Conservation (phyloP, 805 yeast species). For the Candida insectorum region DNA sequence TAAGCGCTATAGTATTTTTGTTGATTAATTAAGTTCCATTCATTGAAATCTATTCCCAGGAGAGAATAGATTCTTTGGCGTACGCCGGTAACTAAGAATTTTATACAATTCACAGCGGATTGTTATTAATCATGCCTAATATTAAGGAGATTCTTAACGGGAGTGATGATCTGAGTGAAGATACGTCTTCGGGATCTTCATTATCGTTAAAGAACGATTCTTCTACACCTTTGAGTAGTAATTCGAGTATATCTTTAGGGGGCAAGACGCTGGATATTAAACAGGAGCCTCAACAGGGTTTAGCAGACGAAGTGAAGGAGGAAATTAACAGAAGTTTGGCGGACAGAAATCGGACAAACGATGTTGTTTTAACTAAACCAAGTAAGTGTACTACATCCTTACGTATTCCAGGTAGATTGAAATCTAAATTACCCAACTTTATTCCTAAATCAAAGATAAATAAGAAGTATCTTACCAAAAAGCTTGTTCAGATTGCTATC, state of each 20-base stretch:
- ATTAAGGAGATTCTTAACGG: slow-evolving; percentile 5
- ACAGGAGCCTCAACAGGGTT: slow-evolving; percentile 6
- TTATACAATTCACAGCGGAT: too few relatives aligned
- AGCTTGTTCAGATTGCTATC: slow-evolving; percentile 28
- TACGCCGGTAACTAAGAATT: too few relatives aligned
- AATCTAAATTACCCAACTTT: slow-evolving; percentile 1
- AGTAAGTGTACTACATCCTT: too few relatives aligned
- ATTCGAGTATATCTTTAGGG: not conserved
- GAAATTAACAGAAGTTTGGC: slow-evolving; percentile 6
- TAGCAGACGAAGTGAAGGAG: slow-evolving; percentile 9
- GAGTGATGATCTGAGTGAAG: slow-evolving; percentile 9
- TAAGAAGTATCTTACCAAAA: slow-evolving; percentile 11
- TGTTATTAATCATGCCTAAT: slow-evolving; percentile 3
- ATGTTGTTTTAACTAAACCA: too few relatives aligned
- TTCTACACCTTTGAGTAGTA: not conserved
- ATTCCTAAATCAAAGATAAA: slow-evolving; percentile 11
- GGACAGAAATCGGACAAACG: slow-evolving; percentile 1
- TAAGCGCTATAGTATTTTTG: too few relatives aligned
- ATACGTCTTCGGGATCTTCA: slow-evolving; percentile 5
- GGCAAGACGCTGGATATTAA: not conserved
- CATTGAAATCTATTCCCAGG: too few relatives aligned
- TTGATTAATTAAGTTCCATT: too few relatives aligned
- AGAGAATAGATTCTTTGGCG: too few relatives aligned
- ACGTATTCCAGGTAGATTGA: too few relatives aligned
- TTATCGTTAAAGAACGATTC: slow-evolving; percentile 1